Conservation (phyloP, 1,139 yeast species). For the Saccharomyces hybrid region DNA sequence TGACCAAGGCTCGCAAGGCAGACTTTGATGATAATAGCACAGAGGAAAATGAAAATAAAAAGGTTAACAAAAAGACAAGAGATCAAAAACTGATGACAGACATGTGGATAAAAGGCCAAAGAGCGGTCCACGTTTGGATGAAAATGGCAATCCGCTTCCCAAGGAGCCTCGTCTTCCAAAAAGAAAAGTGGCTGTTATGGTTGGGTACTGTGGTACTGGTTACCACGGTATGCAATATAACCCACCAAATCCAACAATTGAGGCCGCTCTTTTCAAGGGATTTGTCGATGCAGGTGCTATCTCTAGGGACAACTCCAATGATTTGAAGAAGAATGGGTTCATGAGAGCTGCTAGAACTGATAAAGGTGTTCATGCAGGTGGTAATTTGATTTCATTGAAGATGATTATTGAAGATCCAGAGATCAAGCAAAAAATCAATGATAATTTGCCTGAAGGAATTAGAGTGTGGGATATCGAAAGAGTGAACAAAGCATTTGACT, state of each 20-base stretch:
- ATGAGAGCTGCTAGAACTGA: constrained; percentile 98
- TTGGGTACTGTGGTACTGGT: constrained; percentile 97
- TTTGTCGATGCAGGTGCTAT: constrained; percentile 85
- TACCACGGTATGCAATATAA: constrained; percentile 96
- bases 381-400: constrained; percentile 83
- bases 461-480: constrained; percentile 90
- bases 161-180: constrained; percentile 36
- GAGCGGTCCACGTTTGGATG: constrained; percentile 39
- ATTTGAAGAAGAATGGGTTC: constrained; percentile 81
- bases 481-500: constrained; percentile 85
- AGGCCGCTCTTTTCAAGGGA: constrained; percentile 81
- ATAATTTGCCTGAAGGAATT: constrained; percentile 71
- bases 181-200: constrained; percentile 77
- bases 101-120: constrained; percentile 26
- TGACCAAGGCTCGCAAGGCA: constrained; percentile 42
- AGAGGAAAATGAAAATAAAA: constrained; percentile 30
- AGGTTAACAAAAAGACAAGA: constrained; percentile 24
- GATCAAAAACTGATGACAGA: constrained; percentile 10
- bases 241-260: constrained; percentile 87
- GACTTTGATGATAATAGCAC: constrained; percentile 35
- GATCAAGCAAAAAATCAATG: constrained; percentile 64
- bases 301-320: constrained; percentile 80
- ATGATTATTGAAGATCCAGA: constrained; percentile 84
- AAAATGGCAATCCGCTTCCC: constrained; percentile 51
- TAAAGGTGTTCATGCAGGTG: constrained; percentile 98